A percentile compares a stretch with the other conserved stretches of the same genome.
phyloP scores from a whole-genome alignment of 345 rosid genomes.

The Diplotaxis tenuifolia region DNA sequence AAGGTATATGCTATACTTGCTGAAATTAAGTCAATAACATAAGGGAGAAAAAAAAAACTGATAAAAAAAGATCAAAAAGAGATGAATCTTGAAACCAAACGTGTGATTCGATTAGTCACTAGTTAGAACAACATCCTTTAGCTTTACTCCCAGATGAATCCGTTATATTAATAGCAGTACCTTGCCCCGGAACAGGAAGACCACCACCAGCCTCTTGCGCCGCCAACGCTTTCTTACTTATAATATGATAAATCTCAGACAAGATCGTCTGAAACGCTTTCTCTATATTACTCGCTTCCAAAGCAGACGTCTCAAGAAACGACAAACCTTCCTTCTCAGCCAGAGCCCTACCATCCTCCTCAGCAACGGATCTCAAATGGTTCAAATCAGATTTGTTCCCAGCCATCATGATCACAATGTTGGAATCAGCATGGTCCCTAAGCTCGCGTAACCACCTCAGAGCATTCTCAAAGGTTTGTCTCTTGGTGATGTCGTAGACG shows the following conservation, averaged over 20 bases:
- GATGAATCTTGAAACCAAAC: too few species aligned
- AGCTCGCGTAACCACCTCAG: constrained; percentile 68
- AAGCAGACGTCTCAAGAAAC: constrained; percentile 69
- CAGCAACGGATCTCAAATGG: constrained; percentile 62
- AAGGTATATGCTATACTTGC: constrained; percentile 25
- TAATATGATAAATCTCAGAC: constrained; percentile 59
- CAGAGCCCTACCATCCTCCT: constrained; percentile 51
- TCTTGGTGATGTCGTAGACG: constrained; percentile 75
- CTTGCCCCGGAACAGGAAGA: constrained; percentile 50
- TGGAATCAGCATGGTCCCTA: constrained; percentile 69
- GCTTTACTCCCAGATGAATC: too few species aligned
- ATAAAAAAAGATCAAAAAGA: too few species aligned
- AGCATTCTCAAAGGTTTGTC: constrained; percentile 65
- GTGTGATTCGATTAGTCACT: too few species aligned
- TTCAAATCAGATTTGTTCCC: constrained; percentile 68
- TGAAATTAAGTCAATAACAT: too few species aligned
- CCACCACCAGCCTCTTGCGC: constrained; percentile 53
- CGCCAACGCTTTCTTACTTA: constrained; percentile 70
- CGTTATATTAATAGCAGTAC: constrained; percentile 66
- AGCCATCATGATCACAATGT: constrained; percentile 76
- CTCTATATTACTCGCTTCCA: constrained; percentile 68
- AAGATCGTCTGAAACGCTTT: constrained; percentile 66
- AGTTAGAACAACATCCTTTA: too few species aligned
- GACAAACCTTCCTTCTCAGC: constrained; percentile 70
- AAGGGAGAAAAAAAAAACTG: too few species aligned